A percentile compares a stretch with the other conserved stretches of the same genome.
Conservation (phyloP, 495 filamentous ascomycete genomes). For the Trichocladium antarcticum region DNA sequence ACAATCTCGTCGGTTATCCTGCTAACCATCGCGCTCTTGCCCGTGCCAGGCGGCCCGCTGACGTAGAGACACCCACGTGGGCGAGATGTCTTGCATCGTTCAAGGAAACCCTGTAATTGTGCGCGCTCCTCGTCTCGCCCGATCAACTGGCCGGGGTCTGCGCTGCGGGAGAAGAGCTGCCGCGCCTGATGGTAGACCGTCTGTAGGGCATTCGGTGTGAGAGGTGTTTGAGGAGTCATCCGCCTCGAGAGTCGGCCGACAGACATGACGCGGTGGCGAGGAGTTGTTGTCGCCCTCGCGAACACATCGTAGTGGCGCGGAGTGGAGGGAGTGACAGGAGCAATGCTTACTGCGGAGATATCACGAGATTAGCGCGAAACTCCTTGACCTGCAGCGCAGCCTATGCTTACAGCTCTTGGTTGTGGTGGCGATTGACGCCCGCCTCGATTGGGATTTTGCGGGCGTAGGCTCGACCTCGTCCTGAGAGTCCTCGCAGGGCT, state of each 20-base stretch:
- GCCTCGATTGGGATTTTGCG: conserved; percentile 16
- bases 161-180: conserved; percentile 73
- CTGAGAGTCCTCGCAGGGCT: conserved; percentile 4
- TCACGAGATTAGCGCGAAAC: background rate
- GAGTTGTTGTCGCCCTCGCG: conserved; percentile 35
- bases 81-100: conserved; percentile 45
- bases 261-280: conserved; percentile 41
- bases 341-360: conserved; percentile 2
- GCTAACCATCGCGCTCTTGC: conserved; percentile 85
- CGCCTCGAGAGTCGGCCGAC: conserved; percentile 41
- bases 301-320: conserved; percentile 46
- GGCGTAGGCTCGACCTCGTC: conserved; percentile 21
- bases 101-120: conserved; percentile 59
- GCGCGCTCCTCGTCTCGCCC: conserved; percentile 72
- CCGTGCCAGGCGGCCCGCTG: conserved; percentile 89
- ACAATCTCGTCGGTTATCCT: conserved; percentile 56
- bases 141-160: conserved; percentile 62
- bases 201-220: conserved; percentile 49
- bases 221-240: conserved; percentile 47
- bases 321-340: conserved; percentile 54
- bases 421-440: conserved; percentile 9
- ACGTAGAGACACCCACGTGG: conserved; percentile 86
- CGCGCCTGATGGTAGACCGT: conserved; percentile 78
- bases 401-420: conserved; percentile 8
- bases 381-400: background rate